Base-by-base conservation (phyloP, 2,329 filamentous ascomycete genomes). In the Ophiosphaerella herpotricha region DNA sequence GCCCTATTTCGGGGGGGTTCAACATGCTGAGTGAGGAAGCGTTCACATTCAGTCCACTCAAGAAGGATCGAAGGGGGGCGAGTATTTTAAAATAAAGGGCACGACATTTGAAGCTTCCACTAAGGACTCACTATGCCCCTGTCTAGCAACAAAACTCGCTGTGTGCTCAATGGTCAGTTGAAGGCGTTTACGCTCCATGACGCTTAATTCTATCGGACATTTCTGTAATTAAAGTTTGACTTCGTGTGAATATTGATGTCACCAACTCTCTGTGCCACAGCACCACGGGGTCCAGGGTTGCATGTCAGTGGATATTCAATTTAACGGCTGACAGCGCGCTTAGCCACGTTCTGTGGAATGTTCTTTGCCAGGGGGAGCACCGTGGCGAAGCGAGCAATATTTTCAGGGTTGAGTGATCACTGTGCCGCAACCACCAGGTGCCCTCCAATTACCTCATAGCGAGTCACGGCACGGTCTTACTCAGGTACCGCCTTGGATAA, bases 21-120 rank as follows among this genome's bases (percentile, higher is more conserved):
- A 66, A 64, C 21, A 68, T 72, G 63, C 60, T 70, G 61, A 68
- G 63, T 34, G 70, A 70, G 43, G 70, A 74, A 55, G 68, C 69
- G 7, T 75, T 75, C 53, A 61, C 66, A 24, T 75, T 75, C 43
- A 64, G 57, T 50, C 73, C 73, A 26, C 51, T 75, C 48, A 75
- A 75, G 61, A 75, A 74, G 62, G 73, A 75, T 39, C 61, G 71
- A 53, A 68, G 62, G 40, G 52, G 57, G 23, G 55, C 50, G 8
- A 67, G 64, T 43, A 59, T 69, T 1, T 12, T 70, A 38, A 67
- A 68, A 58, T 65, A 53, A 23, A 23, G 3, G 12, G 9, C 24
- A 21, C 18, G 23, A 29, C 39, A 31, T 21, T 18, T 18, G 37
- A 39, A 29, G 26, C 1, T 16, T 23, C 36, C 4, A 38, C 14